Base-by-base conservation (phyloP, 2,329 filamentous ascomycete species). In the Arthrinium puccinioides region DNA sequence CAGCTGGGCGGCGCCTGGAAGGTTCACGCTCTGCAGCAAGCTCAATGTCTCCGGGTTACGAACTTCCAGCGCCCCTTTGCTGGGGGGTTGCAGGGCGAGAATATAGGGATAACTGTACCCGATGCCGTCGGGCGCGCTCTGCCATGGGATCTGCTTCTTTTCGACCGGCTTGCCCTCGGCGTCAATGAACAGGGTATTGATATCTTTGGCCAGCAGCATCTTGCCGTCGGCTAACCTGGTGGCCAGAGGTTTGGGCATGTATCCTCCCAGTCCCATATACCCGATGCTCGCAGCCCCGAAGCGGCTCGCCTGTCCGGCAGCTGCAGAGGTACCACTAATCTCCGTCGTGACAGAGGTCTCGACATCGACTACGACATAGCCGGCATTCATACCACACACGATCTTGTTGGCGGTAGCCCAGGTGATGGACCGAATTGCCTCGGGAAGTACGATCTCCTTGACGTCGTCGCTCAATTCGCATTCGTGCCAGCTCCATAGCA, bases 51-150 rank as follows among this genome's bases (percentile, higher is more conserved):
- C 84, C 0, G 92, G 90, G 53, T 96, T 98, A 27, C 92, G 76
- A 25, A 98, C 83, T 61, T 98, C 92, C 9, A 98, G 66, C 1
- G 77, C 79, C 3, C 90, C 88, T 59, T 92, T 94, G 2, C 84
- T 73, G 1, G 87, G 79, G 7, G 87, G 71, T 54, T 94, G 88
- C 11, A 98, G 67, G 9, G 88, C 86, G 33, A 98, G 69, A 38
- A 98, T 81, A 56, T 96, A 98, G 0, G 92, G 92, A 57, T 98
- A 98, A 16, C 89, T 96, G 59, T 96, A 98, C 16, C 90, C 92
- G 41, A 98, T 82, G 39, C 83, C 83, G 51, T 96, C 89, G 2
- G 92, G 94, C 2, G 90, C 87, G 23, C 77, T 70, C 28, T 81
- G 76, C 92, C 92, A 98, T 2, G 88, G 88, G n/a, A 98, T 81